These are phyloP conservation scores for Penicillium expansum DNA, from an alignment of 2,329 filamentous ascomycete genomes.

Conservation along the genomic window DNA sequence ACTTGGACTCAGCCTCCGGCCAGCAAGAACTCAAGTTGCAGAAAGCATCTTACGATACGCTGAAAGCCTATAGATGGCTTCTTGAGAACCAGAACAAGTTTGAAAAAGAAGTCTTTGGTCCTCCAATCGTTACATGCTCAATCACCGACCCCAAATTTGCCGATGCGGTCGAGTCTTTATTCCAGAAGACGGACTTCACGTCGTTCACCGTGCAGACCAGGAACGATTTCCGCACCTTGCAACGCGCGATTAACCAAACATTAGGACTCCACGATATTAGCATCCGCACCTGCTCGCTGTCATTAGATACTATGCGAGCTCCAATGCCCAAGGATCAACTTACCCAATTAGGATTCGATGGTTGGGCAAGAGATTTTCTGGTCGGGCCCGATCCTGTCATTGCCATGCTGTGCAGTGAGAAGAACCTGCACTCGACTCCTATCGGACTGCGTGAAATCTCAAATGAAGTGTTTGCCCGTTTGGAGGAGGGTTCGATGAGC, in stretches of 20 bases:
- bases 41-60: constrained; percentile 60
- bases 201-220: constrained; percentile 72
- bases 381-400: constrained; percentile 79
- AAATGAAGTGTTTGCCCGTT: constrained; percentile 65
- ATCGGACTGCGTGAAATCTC: constrained; percentile 62
- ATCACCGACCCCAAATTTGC: constrained; percentile 70
- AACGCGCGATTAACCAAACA: constrained; percentile 60
- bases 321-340: constrained; percentile 59
- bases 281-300: constrained; percentile 61
- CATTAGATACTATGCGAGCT: constrained; percentile 55
- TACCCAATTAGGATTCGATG: constrained; percentile 64
- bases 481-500: constrained; percentile 59
- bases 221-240: constrained; percentile 72
- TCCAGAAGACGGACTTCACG: constrained; percentile 54
- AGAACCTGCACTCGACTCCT: constrained; percentile 65
- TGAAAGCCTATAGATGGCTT: constrained; percentile 77
- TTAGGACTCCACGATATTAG: constrained; percentile 68
- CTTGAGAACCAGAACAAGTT: constrained; percentile 67
- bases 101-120: constrained; percentile 73
- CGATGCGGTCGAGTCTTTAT: constrained; percentile 57
- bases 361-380: constrained; percentile 75
- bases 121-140: constrained; percentile 75
- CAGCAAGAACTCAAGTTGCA: constrained; percentile 68
- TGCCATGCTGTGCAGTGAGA: constrained; percentile 79
- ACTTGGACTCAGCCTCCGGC: constrained; percentile 70